phyloP scores from a whole-genome alignment of 2,329 filamentous ascomycete genomes.

The Pseudocercospora macadamiae region DNA sequence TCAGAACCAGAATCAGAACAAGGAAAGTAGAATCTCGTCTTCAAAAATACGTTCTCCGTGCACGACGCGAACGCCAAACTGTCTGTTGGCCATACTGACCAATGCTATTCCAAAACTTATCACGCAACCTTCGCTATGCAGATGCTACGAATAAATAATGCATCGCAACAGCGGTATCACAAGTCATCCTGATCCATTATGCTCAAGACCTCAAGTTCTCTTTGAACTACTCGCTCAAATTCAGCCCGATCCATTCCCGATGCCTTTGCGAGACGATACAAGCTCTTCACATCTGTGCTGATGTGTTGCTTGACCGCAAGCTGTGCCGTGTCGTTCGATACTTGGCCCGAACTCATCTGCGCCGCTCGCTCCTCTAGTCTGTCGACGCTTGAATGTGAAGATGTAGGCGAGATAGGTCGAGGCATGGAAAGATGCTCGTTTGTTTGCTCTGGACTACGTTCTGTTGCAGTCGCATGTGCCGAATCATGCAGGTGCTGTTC shows the following conservation, averaged over 20 bases:
- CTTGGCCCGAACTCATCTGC: conserved; percentile 30
- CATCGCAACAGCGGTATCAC: conserved; percentile 11
- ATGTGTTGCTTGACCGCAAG: conserved; percentile 79
- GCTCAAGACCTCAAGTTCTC: conserved; percentile 70
- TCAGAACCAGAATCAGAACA: too few species aligned
- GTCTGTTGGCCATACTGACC: too few species aligned
- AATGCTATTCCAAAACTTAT: neutral
- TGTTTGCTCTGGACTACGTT: conserved; percentile 19
- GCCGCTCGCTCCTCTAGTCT: conserved; percentile 53
- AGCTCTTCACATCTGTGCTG: conserved; percentile 73
- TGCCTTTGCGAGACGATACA: conserved; percentile 70
- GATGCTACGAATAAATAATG: neutral
- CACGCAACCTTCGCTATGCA: conserved; percentile 5
- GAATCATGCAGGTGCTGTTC: conserved; percentile 21
- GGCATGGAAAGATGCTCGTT: conserved; percentile 40
- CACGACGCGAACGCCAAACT: too few species aligned
- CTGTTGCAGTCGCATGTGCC: conserved; percentile 17
- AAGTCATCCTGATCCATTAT: conserved; percentile 65
- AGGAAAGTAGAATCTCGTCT: too few species aligned
- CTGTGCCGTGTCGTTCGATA: conserved; percentile 60
- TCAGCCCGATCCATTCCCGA: conserved; percentile 74
- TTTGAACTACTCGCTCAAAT: conserved; percentile 72
- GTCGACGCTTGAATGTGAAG: conserved; percentile 56
- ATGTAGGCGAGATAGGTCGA: conserved; percentile 53
- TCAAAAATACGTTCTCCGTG: too few species aligned